Evolutionary conservation across 2,329 filamentous ascomycete species (phyloP).

Genomic region (Aphanoascus verrucosus): DNA sequence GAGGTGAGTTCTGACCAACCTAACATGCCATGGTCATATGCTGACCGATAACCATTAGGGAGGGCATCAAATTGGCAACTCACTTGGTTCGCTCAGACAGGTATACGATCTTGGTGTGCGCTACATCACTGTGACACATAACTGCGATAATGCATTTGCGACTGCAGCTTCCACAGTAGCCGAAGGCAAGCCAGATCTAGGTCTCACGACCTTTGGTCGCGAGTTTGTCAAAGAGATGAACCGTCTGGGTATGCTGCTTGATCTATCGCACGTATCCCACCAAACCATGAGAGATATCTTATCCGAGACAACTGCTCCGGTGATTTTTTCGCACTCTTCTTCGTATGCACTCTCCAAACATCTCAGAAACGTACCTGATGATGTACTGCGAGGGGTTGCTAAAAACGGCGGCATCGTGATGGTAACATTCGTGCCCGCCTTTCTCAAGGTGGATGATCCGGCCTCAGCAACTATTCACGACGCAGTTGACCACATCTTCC

Average conservation of each 20-base stretch:
- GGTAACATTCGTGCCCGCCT: constrained; percentile 31
- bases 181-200: constrained; percentile 17
- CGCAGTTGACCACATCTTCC: constrained; percentile 32
- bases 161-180: constrained; percentile 19
- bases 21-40: background rate
- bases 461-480: constrained; percentile 26
- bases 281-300: constrained; percentile 21
- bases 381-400: constrained; percentile 29
- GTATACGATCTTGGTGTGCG: constrained; percentile 18
- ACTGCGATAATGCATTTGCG: constrained; percentile 24
- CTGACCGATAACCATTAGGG: constrained; percentile 16
- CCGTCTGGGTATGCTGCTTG: constrained; percentile 23
- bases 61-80: constrained; percentile 22
- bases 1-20: constrained; percentile 15
- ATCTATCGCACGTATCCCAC: constrained; percentile 22
- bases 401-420: constrained; percentile 35
- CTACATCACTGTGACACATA: constrained; percentile 22
- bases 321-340: constrained; percentile 22
- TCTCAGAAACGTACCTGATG: constrained; percentile 35
- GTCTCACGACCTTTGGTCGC: constrained; percentile 20
- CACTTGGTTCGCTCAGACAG: constrained; percentile 16
- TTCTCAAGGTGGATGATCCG: constrained; percentile 23
- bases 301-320: constrained; percentile 18
- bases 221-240: constrained; percentile 23
- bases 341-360: constrained; percentile 22